Evolutionary conservation across 1,284 basidiomycete species (phyloP), one percentile per base, ranked within the genome.

Genomic region (Moesziomyces parantarcticus): DNA sequence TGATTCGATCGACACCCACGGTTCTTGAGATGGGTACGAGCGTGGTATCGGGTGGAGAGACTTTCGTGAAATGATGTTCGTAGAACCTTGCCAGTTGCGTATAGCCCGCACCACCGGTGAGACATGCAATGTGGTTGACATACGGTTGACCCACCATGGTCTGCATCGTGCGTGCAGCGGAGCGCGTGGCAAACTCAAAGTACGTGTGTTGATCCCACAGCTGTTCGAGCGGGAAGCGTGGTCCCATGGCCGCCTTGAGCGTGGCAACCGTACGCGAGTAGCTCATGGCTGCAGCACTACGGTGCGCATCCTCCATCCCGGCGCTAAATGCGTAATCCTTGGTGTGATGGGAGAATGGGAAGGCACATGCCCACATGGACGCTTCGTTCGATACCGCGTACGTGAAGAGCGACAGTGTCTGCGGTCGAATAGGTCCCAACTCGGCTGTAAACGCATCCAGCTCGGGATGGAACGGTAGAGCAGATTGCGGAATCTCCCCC

Each of bases 141-240:
- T 69, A 63, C 10, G 60, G 66, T 16, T 69, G 49, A 1, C 56
- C 42, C 3, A 69, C 66, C 66, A 69, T 69, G n/a, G 66, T 63
- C 11, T 47, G 44, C 66, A 69, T 69, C 23, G 66, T 69, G 23
- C 52, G 51, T 9, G 66, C 56, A n/a, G 66, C 54, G 32, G 62
- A 55, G 10, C 59, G 47, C 18, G n/a, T 29, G 34, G 66, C 59
- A 13, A 69, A 69, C 34, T 69, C 66, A 23, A 63, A 69, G 48
- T 56, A 63, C 11, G 66, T 69, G 36, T 69, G 66, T 23, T 63
- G 60, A 48, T 69, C 66, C 66, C 66, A 69, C 1, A 69, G 49
- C 45, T 69, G 66, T 42, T 69, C 56, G 41, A 69, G 52, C 4
- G 59, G 66, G 50, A 69, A 69, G 4, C 66, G 56, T 1, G 66